Evolutionary conservation across 768 basidiomycete species (phyloP), one percentile per base, ranked within the genome.

Genomic region (Macrocybe gigantea): DNA sequence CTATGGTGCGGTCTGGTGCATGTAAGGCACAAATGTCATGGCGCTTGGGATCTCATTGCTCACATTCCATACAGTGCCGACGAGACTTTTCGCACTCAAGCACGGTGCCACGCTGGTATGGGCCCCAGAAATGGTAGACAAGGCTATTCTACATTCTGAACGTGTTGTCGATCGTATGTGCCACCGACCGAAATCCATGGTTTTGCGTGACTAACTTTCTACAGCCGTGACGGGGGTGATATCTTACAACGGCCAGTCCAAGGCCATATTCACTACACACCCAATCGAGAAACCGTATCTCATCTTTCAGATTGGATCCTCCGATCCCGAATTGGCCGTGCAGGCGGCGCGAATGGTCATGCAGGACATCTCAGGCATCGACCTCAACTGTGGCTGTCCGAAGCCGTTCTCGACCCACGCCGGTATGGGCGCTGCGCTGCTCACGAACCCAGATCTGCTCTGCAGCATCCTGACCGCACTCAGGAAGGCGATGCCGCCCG

Each of bases 311-410:
- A 86, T 98, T 51, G 95, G 96, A 37, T 88, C 92, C 13, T 75
- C 94, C 6, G 79, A 88, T 59, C 94, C 94, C 3, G 83, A 86
- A 12, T 78, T 94, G 45, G 96, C 96, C 7, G 90, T 96, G 2
- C 78, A 93, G 68, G 95, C 96, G 1, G 93, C 96, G 5, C 82
- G 84, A 58, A 79, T 75, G 0, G 90, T 99, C 35, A 75, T 84
- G 67, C 70, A 88, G 33, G 96, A 99, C 58, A 83, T 99, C 31
- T 83, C 93, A 0, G 96, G 94, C 13, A 75, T 99, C 57, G 96
- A 98, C 63, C 83, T 99, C 51, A 98, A 98, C 64, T 98, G 96
- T 60, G 96, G 95, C 0, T 99, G 95, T 60, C 94, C 94, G 0
- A 95, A 95, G 58, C 89, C 93, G 0, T 97, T 97, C 66, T 95